phyloP scores from a whole-genome alignment of 352 stramenopile species.

The Peronospora belbahrii region DNA sequence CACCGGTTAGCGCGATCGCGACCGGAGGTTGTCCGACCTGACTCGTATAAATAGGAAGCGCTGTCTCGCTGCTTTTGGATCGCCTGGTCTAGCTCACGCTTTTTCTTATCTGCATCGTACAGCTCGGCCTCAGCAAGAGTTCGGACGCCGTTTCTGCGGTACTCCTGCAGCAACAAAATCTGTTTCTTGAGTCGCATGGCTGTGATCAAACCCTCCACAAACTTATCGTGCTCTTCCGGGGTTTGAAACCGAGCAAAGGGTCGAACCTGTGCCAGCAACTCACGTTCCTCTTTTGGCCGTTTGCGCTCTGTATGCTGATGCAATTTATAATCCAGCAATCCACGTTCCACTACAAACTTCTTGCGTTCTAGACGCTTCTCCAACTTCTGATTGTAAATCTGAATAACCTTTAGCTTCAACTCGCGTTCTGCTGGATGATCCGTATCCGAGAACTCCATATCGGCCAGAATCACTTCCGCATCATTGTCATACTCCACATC shows the following conservation, averaged over 20 bases:
- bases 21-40: conserved; percentile 39
- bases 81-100: conserved; percentile 86
- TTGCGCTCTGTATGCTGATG: conserved; percentile 88
- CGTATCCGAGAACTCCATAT: conserved; percentile 93
- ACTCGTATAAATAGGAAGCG: conserved; percentile 83
- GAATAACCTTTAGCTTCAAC: conserved; percentile 93
- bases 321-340: conserved; percentile 90
- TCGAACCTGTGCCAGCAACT: conserved; percentile 90
- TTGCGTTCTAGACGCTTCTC: conserved; percentile 90
- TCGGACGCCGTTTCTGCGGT: conserved; percentile 90
- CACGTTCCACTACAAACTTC: conserved; percentile 87
- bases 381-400: conserved; percentile 96
- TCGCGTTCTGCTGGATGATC: conserved; percentile 86
- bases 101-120: conserved; percentile 92
- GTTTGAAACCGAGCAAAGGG: conserved; percentile 94
- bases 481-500: conserved; percentile 98
- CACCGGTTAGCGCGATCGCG: conserved; percentile 65
- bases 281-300: conserved; percentile 91
- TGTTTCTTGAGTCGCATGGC: conserved; percentile 91
- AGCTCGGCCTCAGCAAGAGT: conserved; percentile 91
- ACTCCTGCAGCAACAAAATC: conserved; percentile 94
- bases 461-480: conserved; percentile 91
- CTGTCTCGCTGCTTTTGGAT: conserved; percentile 85
- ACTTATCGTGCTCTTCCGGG: conserved; percentile 89
- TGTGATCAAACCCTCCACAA: conserved; percentile 87